Conservation (phyloP, 2,329 filamentous ascomycete genomes). For the Fusarium multiceps region DNA sequence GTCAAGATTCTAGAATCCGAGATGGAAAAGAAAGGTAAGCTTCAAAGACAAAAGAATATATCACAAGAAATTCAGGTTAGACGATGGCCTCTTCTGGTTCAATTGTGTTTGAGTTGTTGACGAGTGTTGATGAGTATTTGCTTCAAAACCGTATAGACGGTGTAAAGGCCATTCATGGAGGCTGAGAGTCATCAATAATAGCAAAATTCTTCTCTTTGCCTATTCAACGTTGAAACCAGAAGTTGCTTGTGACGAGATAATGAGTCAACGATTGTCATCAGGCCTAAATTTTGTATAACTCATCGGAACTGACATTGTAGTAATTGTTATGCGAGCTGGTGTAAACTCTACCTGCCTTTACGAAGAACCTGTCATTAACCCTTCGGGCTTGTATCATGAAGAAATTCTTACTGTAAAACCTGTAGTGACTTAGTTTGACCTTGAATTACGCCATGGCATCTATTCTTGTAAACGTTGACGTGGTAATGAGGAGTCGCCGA, state of each 20-base stretch:
- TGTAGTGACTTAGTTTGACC: neutral
- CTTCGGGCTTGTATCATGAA: neutral
- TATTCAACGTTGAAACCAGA: neutral
- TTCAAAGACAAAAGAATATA: neutral
- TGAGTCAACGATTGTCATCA: neutral
- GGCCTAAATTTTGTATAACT: neutral
- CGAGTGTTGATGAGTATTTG: neutral
- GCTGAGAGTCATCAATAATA: neutral
- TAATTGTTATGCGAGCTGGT: neutral
- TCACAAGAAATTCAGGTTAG: neutral
- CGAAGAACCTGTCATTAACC: neutral
- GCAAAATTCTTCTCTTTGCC: neutral
- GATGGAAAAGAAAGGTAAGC: neutral
- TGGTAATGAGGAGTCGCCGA: neutral
- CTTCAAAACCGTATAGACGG: neutral
- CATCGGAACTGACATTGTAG: neutral
- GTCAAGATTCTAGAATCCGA: neutral
- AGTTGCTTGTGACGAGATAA: neutral
- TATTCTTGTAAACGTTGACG: neutral
- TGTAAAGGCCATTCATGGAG: neutral
- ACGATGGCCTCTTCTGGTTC: neutral
- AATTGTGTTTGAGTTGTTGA: neutral
- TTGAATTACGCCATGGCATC: neutral
- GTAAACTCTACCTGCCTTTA: neutral
- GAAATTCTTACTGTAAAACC: neutral